Percentiles rank a stretch among this genome's conserved stretches.
phyloP scores from a whole-genome alignment of 495 filamentous ascomycete genomes.

The Hyaloscypha bicolor region DNA sequence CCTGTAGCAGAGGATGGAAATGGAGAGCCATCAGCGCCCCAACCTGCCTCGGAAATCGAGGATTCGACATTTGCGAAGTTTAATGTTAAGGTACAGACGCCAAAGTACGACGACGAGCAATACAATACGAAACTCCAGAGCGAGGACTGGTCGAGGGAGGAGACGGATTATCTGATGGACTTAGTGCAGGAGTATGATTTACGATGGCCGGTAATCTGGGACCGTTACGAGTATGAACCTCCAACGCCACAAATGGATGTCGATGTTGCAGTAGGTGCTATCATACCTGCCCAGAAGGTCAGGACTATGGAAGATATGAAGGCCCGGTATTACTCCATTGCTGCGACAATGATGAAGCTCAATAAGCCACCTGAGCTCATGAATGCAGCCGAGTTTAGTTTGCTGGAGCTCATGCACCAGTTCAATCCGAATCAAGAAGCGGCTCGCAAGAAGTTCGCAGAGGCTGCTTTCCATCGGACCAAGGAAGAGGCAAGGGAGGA shows the following conservation, averaged over 20 bases:
- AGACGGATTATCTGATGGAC: slow-evolving; percentile 87
- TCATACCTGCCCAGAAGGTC: slow-evolving; percentile 45
- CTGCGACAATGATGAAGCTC: slow-evolving; percentile 80
- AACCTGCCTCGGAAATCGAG: slow-evolving; percentile 38
- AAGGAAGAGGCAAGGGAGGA: slow-evolving; percentile 89
- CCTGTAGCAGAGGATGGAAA: slow-evolving; percentile 27
- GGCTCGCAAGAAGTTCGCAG: slow-evolving; percentile 80
- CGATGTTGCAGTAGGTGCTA: slow-evolving; percentile 40
- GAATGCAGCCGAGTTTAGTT: slow-evolving; percentile 75
- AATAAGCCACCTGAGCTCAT: slow-evolving; percentile 82
- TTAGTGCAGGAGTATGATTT: slow-evolving; percentile 76
- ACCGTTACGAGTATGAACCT: slow-evolving; percentile 83
- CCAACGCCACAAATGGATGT: slow-evolving; percentile 44
- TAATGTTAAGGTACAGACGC: slow-evolving; percentile 74
- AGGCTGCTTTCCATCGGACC: slow-evolving; percentile 74
- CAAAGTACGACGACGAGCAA: slow-evolving; percentile 81
- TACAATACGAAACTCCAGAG: slow-evolving; percentile 75
- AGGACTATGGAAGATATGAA: slow-evolving; percentile 91
- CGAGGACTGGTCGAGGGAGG: slow-evolving; percentile 82
- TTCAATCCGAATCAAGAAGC: slow-evolving; percentile 80
- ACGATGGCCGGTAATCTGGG: slow-evolving; percentile 88
- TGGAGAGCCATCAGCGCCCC: slow-evolving; percentile 17
- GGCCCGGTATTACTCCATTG: slow-evolving; percentile 83
- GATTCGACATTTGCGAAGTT: slow-evolving; percentile 73
- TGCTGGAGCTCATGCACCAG: slow-evolving; percentile 80